Base-by-base conservation (phyloP, 106 monocot species). In the Phalaenopsis equestris region DNA sequence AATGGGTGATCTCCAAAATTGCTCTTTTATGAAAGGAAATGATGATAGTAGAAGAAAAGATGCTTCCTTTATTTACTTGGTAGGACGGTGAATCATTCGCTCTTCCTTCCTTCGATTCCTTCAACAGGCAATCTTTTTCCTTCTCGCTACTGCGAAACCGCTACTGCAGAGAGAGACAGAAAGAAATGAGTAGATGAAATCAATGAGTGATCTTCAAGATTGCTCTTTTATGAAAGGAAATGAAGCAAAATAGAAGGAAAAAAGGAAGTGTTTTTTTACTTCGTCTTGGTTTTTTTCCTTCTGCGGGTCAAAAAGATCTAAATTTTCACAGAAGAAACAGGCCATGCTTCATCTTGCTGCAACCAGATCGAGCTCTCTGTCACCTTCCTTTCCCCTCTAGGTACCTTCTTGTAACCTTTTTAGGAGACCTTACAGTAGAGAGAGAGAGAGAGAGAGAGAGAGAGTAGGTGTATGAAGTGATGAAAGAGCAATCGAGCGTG, bases 371-470 rank as follows among this genome's bases (percentile, higher is more conserved):
- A 38, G 14, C 70, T 70, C 14, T 70, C 70, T 37, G 70, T 38
- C 70, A 70, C 37, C 70, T 70, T 38, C 12, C 38, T 23, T 52
- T 52, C 7, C 70, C 38, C 39, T 41, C 38, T 72, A 39, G 3
- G 41, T 41, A 72, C 41, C 36, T 21, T 38, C 16, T 72, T 39
- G 7, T 36, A 16, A 6, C n/a, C 64, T 24, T 65, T 65, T 1
- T 6, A 65, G 64, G 64, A 65, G 24, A 65, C 24, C 61, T 65
- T 23, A 38, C 39, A 23, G 72, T 2, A 15, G 15, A 15, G 72
- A 72, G 72, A 72, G 72, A 38, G 38, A 41, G 72, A 72, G 72
- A 39, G 72, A 15, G 72, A 72, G 72, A 72, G 72, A 38, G 38
- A 41, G 72, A 72, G 72, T 5, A 19, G n/a, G 38, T 7, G 39